These are phyloP conservation scores for Sporothrix schenckii DNA, from an alignment of 2,329 filamentous ascomycete species.

Conservation along the genomic window DNA sequence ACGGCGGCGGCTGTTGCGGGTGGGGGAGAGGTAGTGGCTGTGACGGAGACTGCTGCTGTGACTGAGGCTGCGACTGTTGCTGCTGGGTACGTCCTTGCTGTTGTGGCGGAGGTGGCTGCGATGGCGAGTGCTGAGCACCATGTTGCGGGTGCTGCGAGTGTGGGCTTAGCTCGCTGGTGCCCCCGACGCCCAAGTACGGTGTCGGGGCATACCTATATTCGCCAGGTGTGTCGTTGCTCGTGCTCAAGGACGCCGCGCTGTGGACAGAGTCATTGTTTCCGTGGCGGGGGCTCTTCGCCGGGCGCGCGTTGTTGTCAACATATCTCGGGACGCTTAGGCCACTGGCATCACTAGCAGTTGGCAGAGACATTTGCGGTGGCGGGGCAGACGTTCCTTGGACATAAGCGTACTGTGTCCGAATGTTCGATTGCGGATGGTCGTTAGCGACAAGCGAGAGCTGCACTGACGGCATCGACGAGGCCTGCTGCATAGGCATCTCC, in stretches of 20 bases:
- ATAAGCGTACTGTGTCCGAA: constrained; percentile 61
- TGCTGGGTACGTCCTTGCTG: constrained; percentile 25
- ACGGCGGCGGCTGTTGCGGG: constrained; percentile 32
- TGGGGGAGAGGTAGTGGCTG: constrained; percentile 33
- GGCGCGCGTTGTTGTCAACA: constrained; percentile 58
- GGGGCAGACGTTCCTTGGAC: constrained; percentile 55
- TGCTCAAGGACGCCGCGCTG: constrained; percentile 51
- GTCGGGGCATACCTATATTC: constrained; percentile 62
- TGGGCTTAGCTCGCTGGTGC: constrained; percentile 44
- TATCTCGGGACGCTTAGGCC: constrained; percentile 60
- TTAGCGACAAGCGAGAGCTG: constrained; percentile 55
- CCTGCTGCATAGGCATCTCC: constrained; percentile 57
- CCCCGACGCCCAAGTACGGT: constrained; percentile 46
- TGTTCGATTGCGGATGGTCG: constrained; percentile 52
- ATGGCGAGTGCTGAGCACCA: constrained; percentile 36
- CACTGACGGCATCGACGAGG: constrained; percentile 56
- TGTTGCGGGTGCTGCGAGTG: constrained; percentile 38
- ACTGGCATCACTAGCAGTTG: constrained; percentile 46
- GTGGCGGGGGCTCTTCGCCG: constrained; percentile 60
- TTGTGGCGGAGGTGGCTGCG: constrained; percentile 13
- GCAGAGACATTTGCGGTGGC: constrained; percentile 54
- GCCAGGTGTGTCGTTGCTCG: constrained; percentile 53
- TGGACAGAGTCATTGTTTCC: constrained; percentile 58
- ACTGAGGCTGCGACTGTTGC: constrained; percentile 35
- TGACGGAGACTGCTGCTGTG: constrained; percentile 32